Base-by-base conservation (phyloP, 768 basidiomycete genomes). In the Neoboletus subvelutipes region DNA sequence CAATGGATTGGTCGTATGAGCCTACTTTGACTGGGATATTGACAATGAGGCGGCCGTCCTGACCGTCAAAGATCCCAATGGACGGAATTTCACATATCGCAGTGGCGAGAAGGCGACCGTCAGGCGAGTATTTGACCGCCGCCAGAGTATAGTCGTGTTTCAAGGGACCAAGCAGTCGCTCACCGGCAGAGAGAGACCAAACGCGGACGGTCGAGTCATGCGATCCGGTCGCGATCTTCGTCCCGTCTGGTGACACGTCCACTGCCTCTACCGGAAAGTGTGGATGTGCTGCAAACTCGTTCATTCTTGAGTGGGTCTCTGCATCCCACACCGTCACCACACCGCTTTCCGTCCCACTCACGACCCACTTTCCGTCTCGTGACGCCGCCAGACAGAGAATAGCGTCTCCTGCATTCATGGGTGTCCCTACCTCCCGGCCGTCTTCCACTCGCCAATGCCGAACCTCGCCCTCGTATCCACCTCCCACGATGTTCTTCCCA, bases 161-260 rank as follows among this genome's bases (percentile, higher is more conserved):
- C 52, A 46, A 52, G 0, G 60, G 61, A 0, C 33, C 34, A 0
- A 64, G 37, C 18, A 60, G 11, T 20, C 43, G 37, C 20, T 55
- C 24, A 11, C 64, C 42, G 28, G 41, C 46, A 1, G 18, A 36
- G 28, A 60, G 6, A 12, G 41, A 42, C 55, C 56, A 58, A 24
- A 52, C 39, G 8, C 45, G 47, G 6, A 18, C 56, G 8, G 52
- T 62, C n/a, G 36, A 8, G 50, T 58, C 61, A 12, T 42, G 24
- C n/a, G 61, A 48, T 18, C 56, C 64, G 7, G 50, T 50, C 15
- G 45, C 57, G 10, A 65, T 45, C 7, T 29, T 52, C 2, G 55
- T 62, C 29, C 40, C 52, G n/a, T 65, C 60, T 5, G 55, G 55
- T 0, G 64, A 65, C 11, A 62, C 24, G 31, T 65, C 64, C 10